phyloP scores from a whole-genome alignment of 352 stramenopile species.

The Globisporangium yorkense region DNA sequence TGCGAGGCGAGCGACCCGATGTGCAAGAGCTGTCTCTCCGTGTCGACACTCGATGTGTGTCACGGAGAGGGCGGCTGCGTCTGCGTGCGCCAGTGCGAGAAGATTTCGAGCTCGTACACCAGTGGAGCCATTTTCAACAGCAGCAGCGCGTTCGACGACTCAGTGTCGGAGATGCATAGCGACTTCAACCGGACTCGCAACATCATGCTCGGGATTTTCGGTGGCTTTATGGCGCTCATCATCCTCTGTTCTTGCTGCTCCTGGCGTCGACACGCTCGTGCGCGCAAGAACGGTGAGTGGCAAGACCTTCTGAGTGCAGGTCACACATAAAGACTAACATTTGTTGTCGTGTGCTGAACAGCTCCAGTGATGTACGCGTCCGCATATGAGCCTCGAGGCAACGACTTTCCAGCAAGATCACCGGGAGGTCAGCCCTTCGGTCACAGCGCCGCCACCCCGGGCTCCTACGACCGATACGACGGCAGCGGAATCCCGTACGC shows the following conservation, averaged over 20 bases:
- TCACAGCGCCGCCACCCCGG: background rate
- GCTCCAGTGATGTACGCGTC: background rate
- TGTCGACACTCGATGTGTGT: background rate
- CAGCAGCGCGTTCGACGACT: background rate
- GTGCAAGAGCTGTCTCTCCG: background rate
- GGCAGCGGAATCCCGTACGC: background rate
- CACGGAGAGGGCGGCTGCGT: background rate
- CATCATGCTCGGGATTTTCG: background rate
- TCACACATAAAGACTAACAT: background rate
- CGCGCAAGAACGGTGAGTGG: background rate
- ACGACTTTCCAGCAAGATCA: background rate
- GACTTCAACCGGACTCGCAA: background rate
- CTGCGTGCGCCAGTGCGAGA: background rate
- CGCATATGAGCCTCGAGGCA: background rate
- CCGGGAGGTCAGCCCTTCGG: background rate
- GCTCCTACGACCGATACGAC: background rate
- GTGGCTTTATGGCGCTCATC: background rate
- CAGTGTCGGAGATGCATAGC: background rate
- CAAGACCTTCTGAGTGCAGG: background rate
- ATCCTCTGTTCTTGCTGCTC: background rate
- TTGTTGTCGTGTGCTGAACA: background rate
- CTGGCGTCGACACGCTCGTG: background rate
- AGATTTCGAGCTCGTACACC: background rate
- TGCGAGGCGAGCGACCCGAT: background rate
- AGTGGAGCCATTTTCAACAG: background rate